phyloP scores from a whole-genome alignment of 2,329 filamentous ascomycete species.

The Tolypocladium sp. region DNA sequence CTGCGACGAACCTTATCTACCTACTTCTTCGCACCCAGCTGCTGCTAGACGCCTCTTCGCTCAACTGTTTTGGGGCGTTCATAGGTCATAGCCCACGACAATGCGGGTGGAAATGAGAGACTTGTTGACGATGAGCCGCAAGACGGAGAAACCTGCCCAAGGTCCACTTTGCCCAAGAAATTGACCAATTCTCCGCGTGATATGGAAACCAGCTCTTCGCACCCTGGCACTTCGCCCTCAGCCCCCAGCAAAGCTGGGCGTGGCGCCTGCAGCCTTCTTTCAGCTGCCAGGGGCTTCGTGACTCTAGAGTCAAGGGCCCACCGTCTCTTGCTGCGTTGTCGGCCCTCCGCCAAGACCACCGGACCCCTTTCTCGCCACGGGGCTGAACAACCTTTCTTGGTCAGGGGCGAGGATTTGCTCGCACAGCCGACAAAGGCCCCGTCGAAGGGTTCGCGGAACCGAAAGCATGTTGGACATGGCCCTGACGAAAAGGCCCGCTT shows the following conservation, averaged over 20 bases:
- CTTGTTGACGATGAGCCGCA: not conserved
- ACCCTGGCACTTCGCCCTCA: not conserved
- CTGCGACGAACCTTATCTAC: no score
- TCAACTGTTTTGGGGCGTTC: no score
- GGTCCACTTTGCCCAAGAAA: not conserved
- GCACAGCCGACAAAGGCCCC: not conserved
- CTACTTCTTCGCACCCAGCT: no score
- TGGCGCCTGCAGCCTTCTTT: not conserved
- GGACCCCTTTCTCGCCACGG: not conserved
- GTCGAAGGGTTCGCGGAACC: not conserved
- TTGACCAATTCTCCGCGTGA: not conserved
- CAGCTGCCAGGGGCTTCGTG: not conserved
- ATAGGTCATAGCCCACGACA: no score
- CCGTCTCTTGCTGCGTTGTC: not conserved
- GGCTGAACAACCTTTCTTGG: not conserved
- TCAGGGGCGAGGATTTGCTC: not conserved
- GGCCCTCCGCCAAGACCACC: not conserved
- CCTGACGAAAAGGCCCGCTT: not conserved
- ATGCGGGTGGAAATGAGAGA: not conserved
- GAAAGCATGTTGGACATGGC: not conserved
- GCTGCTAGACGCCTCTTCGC: no score
- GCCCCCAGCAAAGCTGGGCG: not conserved
- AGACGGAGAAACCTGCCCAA: not conserved
- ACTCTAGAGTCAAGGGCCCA: no score
- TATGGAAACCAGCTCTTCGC: not conserved